Percentiles rank a stretch among this genome's conserved stretches.
Evolutionary conservation across 345 rosid genomes (phyloP).

Genomic region (Pugionium dolabratum): DNA sequence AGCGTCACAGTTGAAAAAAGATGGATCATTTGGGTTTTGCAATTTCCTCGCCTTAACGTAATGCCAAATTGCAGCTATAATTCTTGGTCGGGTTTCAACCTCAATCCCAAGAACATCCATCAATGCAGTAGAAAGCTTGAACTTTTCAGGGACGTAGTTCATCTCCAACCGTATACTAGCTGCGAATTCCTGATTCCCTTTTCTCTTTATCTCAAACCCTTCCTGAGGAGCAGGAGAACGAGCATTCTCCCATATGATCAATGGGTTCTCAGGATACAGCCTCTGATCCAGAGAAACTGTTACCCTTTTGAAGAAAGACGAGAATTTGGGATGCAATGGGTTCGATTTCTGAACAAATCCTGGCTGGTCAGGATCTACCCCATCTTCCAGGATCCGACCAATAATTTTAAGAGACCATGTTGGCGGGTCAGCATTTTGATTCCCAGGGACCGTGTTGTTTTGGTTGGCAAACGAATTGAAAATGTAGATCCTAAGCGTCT

Average conservation of each 20-base stretch:
- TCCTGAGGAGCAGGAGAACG: constrained; percentile 93
- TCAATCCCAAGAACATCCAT: constrained; percentile 96
- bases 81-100: constrained; percentile 93
- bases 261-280: constrained; percentile 81
- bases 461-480: constrained; percentile 90
- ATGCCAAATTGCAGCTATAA: constrained; percentile 98
- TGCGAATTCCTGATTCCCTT: constrained; percentile 90
- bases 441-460: constrained; percentile 71
- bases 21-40: constrained; percentile 88
- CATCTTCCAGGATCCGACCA: constrained; percentile 95
- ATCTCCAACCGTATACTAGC: constrained; percentile 78
- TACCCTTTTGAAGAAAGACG: constrained; percentile 90
- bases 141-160: constrained; percentile 92
- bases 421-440: constrained; percentile 87
- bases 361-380: constrained; percentile 89
- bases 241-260: constrained; percentile 88
- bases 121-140: constrained; percentile 84
- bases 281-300: constrained; percentile 87
- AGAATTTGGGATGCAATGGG: constrained; percentile 76
- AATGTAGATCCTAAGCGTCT: constrained; percentile 85
- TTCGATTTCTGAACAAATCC: constrained; percentile 74
- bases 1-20: constrained; percentile 77
- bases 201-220: constrained; percentile 97
- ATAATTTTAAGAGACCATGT: constrained; percentile 91
- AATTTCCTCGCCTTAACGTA: constrained; percentile 95